A percentile compares a stretch with the other conserved stretches of the same genome.
Conservation (phyloP, 2,329 filamentous ascomycete species). For the Aphanoascus verrucosus region DNA sequence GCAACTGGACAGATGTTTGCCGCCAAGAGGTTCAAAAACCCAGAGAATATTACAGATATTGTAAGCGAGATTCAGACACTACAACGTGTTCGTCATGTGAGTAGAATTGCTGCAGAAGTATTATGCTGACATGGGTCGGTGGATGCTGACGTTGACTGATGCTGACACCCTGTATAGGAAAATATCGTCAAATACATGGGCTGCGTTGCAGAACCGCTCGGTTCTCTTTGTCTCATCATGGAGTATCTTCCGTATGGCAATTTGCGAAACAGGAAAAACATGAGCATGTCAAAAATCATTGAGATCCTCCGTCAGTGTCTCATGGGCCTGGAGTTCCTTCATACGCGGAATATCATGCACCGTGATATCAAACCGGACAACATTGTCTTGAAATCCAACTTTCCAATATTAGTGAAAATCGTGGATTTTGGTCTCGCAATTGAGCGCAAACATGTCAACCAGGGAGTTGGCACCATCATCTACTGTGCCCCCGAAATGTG, state of each 20-base stretch:
- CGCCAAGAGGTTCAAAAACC: not conserved
- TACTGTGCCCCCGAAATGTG: conserved; percentile 9
- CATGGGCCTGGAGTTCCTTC: conserved; percentile 6
- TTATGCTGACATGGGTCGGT: no score
- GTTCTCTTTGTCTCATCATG: not conserved
- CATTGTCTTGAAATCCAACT: conserved; percentile 8
- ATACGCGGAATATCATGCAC: conserved; percentile 4
- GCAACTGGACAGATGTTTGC: not conserved
- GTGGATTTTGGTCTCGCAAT: conserved; percentile 11
- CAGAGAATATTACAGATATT: not conserved
- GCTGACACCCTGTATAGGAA: no score
- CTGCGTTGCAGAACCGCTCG: no score
- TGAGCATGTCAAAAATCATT: conserved; percentile 32
- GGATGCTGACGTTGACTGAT: no score
- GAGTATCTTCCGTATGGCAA: conserved; percentile 7
- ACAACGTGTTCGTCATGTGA: no score
- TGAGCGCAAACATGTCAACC: not conserved
- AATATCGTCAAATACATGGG: no score
- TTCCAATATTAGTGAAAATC: conserved; percentile 4
- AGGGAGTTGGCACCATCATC: not conserved
- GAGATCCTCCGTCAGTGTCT: conserved; percentile 3
- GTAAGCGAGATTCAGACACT: no score
- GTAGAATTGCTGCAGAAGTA: no score
- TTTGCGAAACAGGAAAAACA: conserved; percentile 3
- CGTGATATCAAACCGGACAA: conserved; percentile 13